Conservation (phyloP, 169 alveolate species). For the Plasmodium gonderi region DNA sequence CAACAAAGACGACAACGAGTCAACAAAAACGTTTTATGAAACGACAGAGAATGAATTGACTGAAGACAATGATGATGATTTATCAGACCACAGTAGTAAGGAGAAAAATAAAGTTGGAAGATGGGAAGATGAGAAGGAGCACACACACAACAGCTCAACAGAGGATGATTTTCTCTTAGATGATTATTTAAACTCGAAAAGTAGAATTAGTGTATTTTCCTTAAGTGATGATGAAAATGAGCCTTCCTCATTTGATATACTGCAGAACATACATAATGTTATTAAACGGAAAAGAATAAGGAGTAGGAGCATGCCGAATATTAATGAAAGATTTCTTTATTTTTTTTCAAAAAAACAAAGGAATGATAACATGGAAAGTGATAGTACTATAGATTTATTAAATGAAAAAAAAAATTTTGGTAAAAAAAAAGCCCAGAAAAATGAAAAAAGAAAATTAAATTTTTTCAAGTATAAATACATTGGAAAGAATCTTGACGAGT, state of each 20-base stretch:
- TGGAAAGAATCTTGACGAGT: neutral
- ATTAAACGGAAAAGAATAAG: slow-evolving; percentile 2
- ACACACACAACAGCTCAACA: neutral
- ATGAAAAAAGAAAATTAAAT: slow-evolving; percentile 27
- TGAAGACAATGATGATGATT: slow-evolving; percentile 4
- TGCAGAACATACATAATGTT: slow-evolving; percentile 14
- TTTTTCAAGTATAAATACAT: slow-evolving; percentile 12
- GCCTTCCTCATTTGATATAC: neutral
- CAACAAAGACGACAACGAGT: slow-evolving; percentile 52
- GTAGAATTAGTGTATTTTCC: neutral
- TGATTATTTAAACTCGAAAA: neutral
- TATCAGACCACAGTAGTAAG: neutral
- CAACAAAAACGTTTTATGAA: slow-evolving; percentile 64
- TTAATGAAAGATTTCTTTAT: slow-evolving; percentile 49
- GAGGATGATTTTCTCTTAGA: neutral
- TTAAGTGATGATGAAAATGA: slow-evolving; percentile 17
- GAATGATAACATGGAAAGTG: slow-evolving; percentile 43
- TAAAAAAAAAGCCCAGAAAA: slow-evolving; percentile 15
- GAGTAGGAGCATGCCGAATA: slow-evolving; percentile 66
- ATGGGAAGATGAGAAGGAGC: neutral
- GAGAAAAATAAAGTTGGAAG: neutral
- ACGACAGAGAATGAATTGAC: slow-evolving; percentile 72
- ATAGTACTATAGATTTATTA: slow-evolving; percentile 61
- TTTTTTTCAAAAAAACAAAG: slow-evolving; percentile 22
- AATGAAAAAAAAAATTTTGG: slow-evolving; percentile 21